Conservation (phyloP, 73 alveolate genomes). For the Paramecium tetraurelia region DNA sequence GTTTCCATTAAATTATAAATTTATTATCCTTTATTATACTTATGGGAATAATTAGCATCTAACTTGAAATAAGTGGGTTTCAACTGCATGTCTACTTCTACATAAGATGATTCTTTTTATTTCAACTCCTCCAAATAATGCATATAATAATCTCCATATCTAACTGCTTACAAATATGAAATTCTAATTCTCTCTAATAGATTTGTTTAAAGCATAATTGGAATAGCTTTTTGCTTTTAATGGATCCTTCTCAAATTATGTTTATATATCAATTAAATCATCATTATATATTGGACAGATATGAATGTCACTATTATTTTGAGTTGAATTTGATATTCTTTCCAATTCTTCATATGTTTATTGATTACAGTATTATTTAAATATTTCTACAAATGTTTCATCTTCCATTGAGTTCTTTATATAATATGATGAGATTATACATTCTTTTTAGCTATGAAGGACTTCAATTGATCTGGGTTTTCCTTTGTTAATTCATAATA, state of each 20-base stretch:
- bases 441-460: not conserved
- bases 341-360: not conserved
- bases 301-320: not conserved
- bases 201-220: constrained; percentile 51
- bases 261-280: not conserved
- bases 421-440: not conserved
- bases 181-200: constrained; percentile 47
- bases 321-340: not conserved
- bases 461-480: not conserved
- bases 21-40: not conserved
- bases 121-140: constrained; percentile 51
- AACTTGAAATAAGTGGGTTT: constrained; percentile 51
- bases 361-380: not conserved
- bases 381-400: constrained; percentile 2
- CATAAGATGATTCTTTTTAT: constrained; percentile 43
- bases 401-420: constrained; percentile 22
- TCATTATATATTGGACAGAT: constrained; percentile 1
- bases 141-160: constrained; percentile 53
- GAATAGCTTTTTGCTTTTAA: constrained; percentile 28
- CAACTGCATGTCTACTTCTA: constrained; percentile 62
- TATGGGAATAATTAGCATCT: constrained; percentile 49
- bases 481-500: not conserved
- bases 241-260: constrained; percentile 59
- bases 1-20: constrained; percentile 37
- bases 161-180: constrained; percentile 50